Conservation (phyloP, 2,329 filamentous ascomycete genomes). For the Phaeophleospora eucalypticola region DNA sequence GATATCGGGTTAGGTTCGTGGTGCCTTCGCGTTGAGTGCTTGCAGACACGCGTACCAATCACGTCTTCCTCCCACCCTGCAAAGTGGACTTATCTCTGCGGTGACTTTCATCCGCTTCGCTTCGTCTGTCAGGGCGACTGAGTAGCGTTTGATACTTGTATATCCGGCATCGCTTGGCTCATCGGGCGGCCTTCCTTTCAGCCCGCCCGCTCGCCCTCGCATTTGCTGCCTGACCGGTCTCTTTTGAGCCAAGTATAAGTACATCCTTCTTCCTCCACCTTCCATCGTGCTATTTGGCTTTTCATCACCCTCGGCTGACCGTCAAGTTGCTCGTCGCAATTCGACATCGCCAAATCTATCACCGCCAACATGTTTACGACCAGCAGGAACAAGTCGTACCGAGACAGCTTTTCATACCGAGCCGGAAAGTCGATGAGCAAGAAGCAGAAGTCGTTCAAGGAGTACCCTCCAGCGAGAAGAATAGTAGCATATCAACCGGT, state of each 20-base stretch:
- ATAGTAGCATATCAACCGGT: constrained; percentile 25
- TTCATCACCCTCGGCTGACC: constrained; percentile 1
- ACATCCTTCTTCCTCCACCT: constrained; percentile 17
- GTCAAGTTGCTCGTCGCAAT: neutral
- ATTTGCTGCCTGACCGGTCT: constrained; percentile 19
- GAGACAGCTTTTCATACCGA: constrained; percentile 33
- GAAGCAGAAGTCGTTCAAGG: constrained; percentile 34
- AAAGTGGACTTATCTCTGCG: constrained; percentile 10
- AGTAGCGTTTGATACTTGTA: constrained; percentile 9
- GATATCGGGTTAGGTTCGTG: constrained; percentile 18
- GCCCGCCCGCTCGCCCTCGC: constrained; percentile 4
- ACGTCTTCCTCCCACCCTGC: constrained; percentile 15
- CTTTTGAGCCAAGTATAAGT: constrained; percentile 22
- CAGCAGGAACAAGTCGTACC: constrained; percentile 29
- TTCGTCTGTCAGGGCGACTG: constrained; percentile 20
- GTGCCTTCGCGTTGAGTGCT: constrained; percentile 13
- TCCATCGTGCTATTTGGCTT: constrained; percentile 9
- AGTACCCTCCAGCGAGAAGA: constrained; percentile 25
- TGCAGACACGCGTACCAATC: constrained; percentile 18
- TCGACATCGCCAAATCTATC: constrained; percentile 1
- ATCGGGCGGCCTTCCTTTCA: constrained; percentile 10
- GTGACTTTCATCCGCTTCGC: constrained; percentile 15
- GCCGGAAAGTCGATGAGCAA: constrained; percentile 32
- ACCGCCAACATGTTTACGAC: constrained; percentile 27
- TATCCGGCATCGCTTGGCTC: constrained; percentile 11